Evolutionary conservation across 148 eudicot species (phyloP).

Genomic region (Rhododendron henanense): DNA sequence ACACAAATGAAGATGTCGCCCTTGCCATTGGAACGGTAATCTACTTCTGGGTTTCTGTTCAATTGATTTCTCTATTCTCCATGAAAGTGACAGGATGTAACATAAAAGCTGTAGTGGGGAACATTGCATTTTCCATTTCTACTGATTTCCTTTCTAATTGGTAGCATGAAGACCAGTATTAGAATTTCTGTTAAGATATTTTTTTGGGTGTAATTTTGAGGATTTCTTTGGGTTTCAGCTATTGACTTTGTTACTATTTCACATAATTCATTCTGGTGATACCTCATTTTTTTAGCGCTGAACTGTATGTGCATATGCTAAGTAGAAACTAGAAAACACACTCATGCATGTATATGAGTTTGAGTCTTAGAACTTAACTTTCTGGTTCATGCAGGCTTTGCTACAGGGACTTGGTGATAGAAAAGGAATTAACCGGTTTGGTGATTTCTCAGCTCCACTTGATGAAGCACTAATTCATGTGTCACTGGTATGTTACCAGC

Average conservation of each 20-base stretch:
- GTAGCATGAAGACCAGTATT: not conserved
- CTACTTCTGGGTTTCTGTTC: not conserved
- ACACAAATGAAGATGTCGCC: constrained; percentile 97
- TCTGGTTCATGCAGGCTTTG: constrained; percentile 63
- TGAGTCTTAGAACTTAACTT: not conserved
- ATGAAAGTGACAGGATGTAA: not conserved
- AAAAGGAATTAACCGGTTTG: constrained; percentile 90
- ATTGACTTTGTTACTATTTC: not conserved
- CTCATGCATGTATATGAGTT: not conserved
- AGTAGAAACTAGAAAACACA: not conserved
- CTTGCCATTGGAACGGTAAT: constrained; percentile 92
- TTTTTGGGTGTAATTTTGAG: not conserved
- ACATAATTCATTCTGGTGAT: not conserved
- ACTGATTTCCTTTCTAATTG: not conserved
- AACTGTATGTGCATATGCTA: not conserved
- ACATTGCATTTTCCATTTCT: not conserved
- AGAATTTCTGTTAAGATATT: not conserved
- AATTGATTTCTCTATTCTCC: not conserved
- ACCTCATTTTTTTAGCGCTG: not conserved
- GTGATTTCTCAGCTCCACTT: constrained; percentile 88
- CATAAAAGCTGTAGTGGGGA: not conserved
- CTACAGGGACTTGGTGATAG: constrained; percentile 92
- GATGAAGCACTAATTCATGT: constrained; percentile 95
- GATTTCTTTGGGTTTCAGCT: not conserved
- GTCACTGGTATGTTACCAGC: constrained; percentile 59